These are phyloP conservation scores for Solanum peruvianum DNA, from an alignment of 257 asterid species.

Conservation along the genomic window DNA sequence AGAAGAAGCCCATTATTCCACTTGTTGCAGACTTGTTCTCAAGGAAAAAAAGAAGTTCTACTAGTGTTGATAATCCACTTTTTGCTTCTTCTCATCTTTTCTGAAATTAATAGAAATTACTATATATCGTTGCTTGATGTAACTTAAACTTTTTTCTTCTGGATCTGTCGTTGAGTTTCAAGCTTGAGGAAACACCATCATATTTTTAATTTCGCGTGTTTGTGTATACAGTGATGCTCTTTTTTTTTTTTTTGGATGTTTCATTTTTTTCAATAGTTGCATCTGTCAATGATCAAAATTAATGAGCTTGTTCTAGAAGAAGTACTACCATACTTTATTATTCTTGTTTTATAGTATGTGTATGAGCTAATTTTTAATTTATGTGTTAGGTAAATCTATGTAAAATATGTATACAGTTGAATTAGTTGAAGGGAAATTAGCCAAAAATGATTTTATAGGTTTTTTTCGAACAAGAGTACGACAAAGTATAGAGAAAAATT, in stretches of 20 bases:
- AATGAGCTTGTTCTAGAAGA: background rate
- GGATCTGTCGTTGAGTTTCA: background rate
- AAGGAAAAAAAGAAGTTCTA: slow-evolving; percentile 41
- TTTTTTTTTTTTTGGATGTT: background rate
- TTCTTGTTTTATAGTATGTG: too few species aligned
- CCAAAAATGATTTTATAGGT: rapidly evolving
- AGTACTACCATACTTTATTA: background rate
- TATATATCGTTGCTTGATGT: slow-evolving; percentile 7
- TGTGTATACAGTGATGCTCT: background rate
- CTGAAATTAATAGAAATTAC: background rate
- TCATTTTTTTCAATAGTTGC: background rate
- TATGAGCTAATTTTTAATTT: background rate
- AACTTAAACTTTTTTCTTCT: background rate
- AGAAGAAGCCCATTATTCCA: slow-evolving; percentile 69
- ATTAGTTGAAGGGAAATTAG: background rate
- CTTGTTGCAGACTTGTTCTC: slow-evolving; percentile 55
- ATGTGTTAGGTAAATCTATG: background rate
- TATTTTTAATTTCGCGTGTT: background rate
- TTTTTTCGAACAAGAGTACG: background rate
- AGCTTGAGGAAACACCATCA: background rate
- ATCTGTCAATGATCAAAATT: background rate
- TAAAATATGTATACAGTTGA: background rate
- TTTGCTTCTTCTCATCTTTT: slow-evolving; percentile 28
- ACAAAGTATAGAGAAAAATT: too few species aligned
- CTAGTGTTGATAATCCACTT: slow-evolving; percentile 36